Base-by-base conservation (phyloP, 371 early-diverging fungal species). In the Lichtheimia hyalospora region DNA sequence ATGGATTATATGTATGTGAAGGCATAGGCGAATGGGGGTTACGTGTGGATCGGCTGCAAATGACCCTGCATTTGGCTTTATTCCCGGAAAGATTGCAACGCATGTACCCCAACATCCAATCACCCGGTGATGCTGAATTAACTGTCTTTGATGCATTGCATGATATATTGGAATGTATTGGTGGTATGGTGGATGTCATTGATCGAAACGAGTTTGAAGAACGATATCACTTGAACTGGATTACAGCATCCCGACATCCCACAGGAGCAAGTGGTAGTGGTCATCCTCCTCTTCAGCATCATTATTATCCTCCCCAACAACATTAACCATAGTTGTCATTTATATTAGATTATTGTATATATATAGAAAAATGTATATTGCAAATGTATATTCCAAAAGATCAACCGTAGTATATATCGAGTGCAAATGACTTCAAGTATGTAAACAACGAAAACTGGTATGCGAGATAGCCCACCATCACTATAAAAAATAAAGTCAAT, bases 401-500 rank as follows among this genome's bases (percentile, higher is more conserved):
- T 46, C 46, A 46, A 46, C n/a, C 7, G 16, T 46, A 46, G 5
- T 18, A 46, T 5, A 46, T 46, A 46, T 21, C 34, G 34, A 34
- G 46, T 21, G 21, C 46, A 46, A 46, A 21, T n/a, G 46, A 46
- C 46, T 46, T 46, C 46, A 46, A 18, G 46, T 46, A 46, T 18
- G 46, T 46, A 46, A 46, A 46, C 46, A 46, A 18, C 46, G 52
- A n/a, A 16, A 60, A 40, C 60, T 79, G 79, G 53, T 67, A 75
- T 15, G 70, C 66, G 16, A 79, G 60, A 61, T 69, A 73, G 24
- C 63, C 57, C 14, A 79, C 69, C 75, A 75, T 75, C 27, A 75
- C 79, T 79, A 66, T 23, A 14, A 24, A 1, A 60, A 16, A 18
- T 40, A 21, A 12, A 52, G 34, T 34, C 14, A 46, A 57, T 12